Evolutionary conservation across 805 yeast genomes (phyloP).

Genomic region (Metschnikowia cerradonensis): DNA sequence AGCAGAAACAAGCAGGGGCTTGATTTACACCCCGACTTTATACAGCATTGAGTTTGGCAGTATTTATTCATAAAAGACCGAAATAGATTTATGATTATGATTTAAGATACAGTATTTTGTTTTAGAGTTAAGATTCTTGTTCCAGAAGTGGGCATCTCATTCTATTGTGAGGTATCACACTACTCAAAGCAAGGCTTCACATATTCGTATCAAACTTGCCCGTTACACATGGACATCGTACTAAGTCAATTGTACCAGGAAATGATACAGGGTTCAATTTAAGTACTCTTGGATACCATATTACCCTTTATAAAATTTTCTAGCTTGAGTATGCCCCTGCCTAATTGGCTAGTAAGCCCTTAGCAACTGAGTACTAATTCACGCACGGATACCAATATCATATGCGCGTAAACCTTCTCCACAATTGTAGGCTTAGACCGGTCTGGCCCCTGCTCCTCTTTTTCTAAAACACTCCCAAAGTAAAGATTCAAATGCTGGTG

Average conservation of each 20-base stretch:
- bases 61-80: neutral
- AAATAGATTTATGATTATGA: neutral
- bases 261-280: no score
- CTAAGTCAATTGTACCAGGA: no score
- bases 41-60: neutral
- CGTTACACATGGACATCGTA: no score
- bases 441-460: neutral
- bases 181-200: no score
- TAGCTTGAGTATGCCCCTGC: no score
- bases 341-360: neutral
- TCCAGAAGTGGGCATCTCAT: no score
- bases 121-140: no score
- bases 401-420: conserved; percentile 15
- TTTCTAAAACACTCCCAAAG: neutral
- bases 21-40: neutral
- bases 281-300: no score
- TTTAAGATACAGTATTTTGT: no score
- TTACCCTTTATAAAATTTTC: neutral
- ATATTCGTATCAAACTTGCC: no score
- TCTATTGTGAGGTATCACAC: no score
- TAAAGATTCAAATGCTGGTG: conserved; percentile 10
- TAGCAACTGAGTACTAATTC: neutral
- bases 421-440: conserved; percentile 2
- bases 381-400: conserved; percentile 7
- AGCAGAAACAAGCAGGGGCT: neutral